phyloP scores from a whole-genome alignment of 148 eudicot genomes.

The Linanthus parryae region DNA sequence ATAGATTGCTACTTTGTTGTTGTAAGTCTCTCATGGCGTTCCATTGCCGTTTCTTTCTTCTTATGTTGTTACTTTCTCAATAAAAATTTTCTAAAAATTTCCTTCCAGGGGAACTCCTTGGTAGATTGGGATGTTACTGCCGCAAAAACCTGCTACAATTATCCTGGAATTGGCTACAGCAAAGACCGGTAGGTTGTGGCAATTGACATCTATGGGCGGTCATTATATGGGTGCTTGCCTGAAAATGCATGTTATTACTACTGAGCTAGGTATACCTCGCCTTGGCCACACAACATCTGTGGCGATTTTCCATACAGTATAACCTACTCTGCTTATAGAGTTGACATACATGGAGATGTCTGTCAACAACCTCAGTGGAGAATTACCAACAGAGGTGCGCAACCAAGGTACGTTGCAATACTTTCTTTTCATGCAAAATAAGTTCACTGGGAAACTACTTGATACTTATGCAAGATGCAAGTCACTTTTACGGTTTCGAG shows the following conservation, averaged over 20 bases:
- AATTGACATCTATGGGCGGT: slow-evolving; percentile 44
- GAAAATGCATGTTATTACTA: slow-evolving; percentile 55
- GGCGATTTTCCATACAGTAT: slow-evolving; percentile 52
- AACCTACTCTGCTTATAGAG: slow-evolving; percentile 54
- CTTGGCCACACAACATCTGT: slow-evolving; percentile 36
- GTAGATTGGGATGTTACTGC: slow-evolving; percentile 34
- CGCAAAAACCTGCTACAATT: slow-evolving; percentile 37
- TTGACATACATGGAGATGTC: slow-evolving; percentile 64
- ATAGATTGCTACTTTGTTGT: neutral
- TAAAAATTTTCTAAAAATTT: slow-evolving; percentile 16
- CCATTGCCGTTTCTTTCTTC: slow-evolving; percentile 15
- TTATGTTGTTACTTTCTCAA: slow-evolving; percentile 25
- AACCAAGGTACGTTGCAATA: slow-evolving; percentile 60
- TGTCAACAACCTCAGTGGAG: slow-evolving; percentile 56
- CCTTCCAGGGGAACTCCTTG: slow-evolving; percentile 43
- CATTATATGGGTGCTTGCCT: slow-evolving; percentile 62
- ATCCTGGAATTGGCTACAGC: slow-evolving; percentile 55
- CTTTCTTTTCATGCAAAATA: slow-evolving; percentile 59
- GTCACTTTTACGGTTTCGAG: slow-evolving; percentile 69
- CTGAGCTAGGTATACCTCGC: slow-evolving; percentile 41
- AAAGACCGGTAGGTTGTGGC: slow-evolving; percentile 30
- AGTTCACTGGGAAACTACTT: slow-evolving; percentile 56
- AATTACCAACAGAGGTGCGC: slow-evolving; percentile 51
- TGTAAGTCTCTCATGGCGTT: slow-evolving; percentile 34
- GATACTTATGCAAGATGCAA: slow-evolving; percentile 47